These are phyloP conservation scores for Pugionium cornutum DNA, from an alignment of 345 rosid species.

Conservation along the genomic window DNA sequence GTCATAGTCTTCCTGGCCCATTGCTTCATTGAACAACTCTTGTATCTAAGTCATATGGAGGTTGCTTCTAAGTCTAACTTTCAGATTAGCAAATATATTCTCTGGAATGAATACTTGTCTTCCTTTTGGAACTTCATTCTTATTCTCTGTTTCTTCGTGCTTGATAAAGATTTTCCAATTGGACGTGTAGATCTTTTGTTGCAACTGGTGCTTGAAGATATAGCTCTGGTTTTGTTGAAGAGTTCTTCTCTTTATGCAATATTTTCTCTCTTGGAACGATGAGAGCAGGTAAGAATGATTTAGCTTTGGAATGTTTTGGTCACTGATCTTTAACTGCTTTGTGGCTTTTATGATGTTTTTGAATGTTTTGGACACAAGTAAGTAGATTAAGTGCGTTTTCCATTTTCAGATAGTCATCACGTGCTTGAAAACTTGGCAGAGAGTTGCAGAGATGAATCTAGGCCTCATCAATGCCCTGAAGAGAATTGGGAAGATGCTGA, in stretches of 20 bases:
- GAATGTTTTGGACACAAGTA: no score
- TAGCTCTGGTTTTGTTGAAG: conserved; percentile 30
- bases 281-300: conserved; percentile 56
- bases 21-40: conserved; percentile 42
- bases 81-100: neutral
- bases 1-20: conserved; percentile 34
- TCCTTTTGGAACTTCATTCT: conserved; percentile 19
- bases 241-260: conserved; percentile 23
- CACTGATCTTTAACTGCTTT: neutral
- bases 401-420: conserved; percentile 55
- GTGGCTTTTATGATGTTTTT: conserved; percentile 5
- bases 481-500: conserved; percentile 41
- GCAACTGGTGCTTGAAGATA: conserved; percentile 29
- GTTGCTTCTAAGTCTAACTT: conserved; percentile 32
- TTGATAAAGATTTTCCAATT: conserved; percentile 10
- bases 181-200: conserved; percentile 15
- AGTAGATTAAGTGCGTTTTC: neutral
- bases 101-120: conserved; percentile 34
- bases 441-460: conserved; percentile 41
- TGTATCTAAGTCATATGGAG: conserved; percentile 27
- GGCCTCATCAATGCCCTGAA: conserved; percentile 39
- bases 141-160: conserved; percentile 9
- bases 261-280: conserved; percentile 40
- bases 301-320: neutral
- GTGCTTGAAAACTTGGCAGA: conserved; percentile 42